phyloP scores from a whole-genome alignment of 805 yeast genomes.

The Spencermartinsiella europaea region DNA sequence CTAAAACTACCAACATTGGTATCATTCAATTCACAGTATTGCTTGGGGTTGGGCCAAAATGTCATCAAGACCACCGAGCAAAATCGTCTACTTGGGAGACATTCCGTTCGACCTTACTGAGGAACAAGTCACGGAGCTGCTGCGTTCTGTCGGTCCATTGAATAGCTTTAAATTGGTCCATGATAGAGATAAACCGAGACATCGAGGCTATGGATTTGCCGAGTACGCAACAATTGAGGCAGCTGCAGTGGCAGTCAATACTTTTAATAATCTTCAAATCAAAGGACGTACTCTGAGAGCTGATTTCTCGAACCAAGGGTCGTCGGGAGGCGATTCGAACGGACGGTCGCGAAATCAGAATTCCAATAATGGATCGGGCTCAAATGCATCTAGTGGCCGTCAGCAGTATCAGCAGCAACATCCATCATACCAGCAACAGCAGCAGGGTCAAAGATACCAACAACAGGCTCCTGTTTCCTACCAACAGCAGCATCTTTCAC shows the following conservation, averaged over 20 bases:
- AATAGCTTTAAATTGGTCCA: constrained; percentile 17
- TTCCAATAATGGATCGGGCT: neutral
- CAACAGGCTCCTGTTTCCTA: constrained; percentile 5
- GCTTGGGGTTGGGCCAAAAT: too few relatives aligned
- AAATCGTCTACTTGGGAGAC: constrained; percentile 24
- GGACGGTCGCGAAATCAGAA: neutral
- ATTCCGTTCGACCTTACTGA: constrained; percentile 25
- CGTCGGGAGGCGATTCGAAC: constrained; percentile 1
- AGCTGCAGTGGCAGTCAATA: constrained; percentile 19
- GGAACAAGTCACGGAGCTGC: constrained; percentile 19
- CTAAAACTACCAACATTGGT: too few relatives aligned
- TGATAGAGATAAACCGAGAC: constrained; percentile 21
- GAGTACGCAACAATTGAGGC: constrained; percentile 20
- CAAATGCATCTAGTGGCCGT: constrained; percentile 4
- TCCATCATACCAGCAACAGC: constrained; percentile 4
- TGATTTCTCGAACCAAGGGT: constrained; percentile 19
- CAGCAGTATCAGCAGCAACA: constrained; percentile 6
- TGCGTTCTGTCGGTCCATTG: constrained; percentile 19
- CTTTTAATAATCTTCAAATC: constrained; percentile 16
- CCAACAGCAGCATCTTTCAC: neutral
- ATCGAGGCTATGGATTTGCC: constrained; percentile 24
- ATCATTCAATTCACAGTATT: too few relatives aligned
- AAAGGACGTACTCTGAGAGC: constrained; percentile 21
- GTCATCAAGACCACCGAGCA: constrained; percentile 16
- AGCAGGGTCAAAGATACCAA: constrained; percentile 4